Conservation (phyloP, 108 stramenopile species). For the Poteriospumella lacustris region DNA sequence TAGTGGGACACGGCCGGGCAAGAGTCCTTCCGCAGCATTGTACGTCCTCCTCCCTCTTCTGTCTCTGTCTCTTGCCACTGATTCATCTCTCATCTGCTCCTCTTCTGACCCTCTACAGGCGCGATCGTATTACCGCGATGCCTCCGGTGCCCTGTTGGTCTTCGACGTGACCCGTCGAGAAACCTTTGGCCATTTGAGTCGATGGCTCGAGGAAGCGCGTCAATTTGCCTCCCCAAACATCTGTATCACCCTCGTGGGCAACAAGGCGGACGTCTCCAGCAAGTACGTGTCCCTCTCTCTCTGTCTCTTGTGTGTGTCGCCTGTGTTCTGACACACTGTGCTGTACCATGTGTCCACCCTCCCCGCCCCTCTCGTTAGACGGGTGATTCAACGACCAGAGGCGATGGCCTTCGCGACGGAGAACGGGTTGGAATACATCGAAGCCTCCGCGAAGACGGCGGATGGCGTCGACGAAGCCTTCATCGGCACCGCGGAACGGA, state of each 20-base stretch:
- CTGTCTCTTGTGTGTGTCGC: background rate
- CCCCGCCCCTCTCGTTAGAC: background rate
- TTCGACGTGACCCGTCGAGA: conserved; percentile 25
- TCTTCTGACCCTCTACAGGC: background rate
- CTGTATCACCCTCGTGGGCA: conserved; percentile 21
- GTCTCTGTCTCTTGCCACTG: too few species aligned
- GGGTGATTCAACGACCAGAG: background rate
- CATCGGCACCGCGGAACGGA: background rate
- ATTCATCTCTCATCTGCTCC: too few species aligned
- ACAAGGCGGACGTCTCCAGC: background rate
- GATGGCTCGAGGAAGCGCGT: conserved; percentile 25
- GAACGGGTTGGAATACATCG: conserved; percentile 16
- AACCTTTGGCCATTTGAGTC: conserved; percentile 9
- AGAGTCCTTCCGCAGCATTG: conserved; percentile 22
- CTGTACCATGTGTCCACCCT: background rate
- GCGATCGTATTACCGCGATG: conserved; percentile 26
- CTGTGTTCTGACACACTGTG: background rate
- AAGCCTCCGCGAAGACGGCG: conserved; percentile 19
- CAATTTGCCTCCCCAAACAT: conserved; percentile 24
- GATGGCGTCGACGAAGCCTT: conserved; percentile 27
- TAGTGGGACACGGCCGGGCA: conserved; percentile 28
- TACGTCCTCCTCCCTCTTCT: background rate
- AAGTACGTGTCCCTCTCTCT: background rate
- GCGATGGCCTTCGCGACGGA: conserved; percentile 16
- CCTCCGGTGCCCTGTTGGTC: conserved; percentile 19